Evolutionary conservation across 2,329 filamentous ascomycete species (phyloP).

Genomic region (Chaetomium globosum): DNA sequence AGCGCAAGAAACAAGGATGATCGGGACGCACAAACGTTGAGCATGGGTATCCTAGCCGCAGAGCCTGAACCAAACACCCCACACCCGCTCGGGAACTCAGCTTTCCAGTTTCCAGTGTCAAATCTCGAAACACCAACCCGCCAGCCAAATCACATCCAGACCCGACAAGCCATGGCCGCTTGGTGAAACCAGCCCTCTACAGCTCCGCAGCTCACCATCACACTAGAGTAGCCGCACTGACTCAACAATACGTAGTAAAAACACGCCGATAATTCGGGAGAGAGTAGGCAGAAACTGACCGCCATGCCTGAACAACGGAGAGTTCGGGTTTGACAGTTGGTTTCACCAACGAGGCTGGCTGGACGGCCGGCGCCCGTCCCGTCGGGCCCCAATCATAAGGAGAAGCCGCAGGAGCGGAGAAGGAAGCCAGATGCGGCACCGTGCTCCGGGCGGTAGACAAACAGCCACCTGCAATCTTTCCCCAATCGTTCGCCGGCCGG

Average conservation of each 20-base stretch:
- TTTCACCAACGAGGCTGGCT: constrained; percentile 18
- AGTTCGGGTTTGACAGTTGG: constrained; percentile 10
- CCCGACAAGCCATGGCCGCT: background rate
- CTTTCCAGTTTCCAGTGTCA: constrained; percentile 2
- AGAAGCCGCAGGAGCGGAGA: constrained; percentile 13
- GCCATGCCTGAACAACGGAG: background rate
- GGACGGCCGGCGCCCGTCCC: constrained; percentile 2
- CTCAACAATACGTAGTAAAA: background rate
- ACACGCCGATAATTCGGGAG: background rate
- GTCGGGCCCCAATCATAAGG: background rate
- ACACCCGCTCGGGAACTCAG: background rate
- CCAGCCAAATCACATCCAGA: constrained; percentile 1
- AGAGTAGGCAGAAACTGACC: background rate
- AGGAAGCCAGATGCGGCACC: constrained; percentile 17
- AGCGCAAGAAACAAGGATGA: constrained; percentile 21
- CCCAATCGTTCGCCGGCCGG: constrained; percentile 2
- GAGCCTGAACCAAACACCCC: background rate
- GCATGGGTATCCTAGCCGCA: constrained; percentile 11
- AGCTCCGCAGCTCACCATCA: background rate
- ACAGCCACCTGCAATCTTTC: background rate
- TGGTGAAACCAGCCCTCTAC: constrained; percentile 2
- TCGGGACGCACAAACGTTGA: constrained; percentile 11
- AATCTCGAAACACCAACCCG: constrained; percentile 8
- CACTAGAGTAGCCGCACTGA: background rate
- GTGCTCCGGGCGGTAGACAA: constrained; percentile 12